Evolutionary conservation across 106 monocot genomes (phyloP).

Genomic region (Xerophyta viscosa): DNA sequence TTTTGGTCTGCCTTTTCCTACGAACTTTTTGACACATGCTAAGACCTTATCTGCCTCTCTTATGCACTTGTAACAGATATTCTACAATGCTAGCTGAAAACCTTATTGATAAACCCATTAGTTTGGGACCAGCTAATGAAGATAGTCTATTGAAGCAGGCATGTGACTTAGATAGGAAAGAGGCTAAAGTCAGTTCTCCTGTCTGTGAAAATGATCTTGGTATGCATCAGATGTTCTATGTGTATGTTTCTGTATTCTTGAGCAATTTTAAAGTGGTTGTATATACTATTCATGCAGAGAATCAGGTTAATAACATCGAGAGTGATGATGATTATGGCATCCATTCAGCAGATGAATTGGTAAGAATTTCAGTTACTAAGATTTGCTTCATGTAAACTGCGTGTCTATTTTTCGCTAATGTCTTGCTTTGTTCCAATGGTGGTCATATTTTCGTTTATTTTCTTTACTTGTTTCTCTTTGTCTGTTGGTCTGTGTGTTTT

Average conservation of each 20-base stretch:
- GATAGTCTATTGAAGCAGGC: constrained; percentile 13
- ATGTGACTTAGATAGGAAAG: constrained; percentile 20
- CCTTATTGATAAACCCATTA: constrained; percentile 50
- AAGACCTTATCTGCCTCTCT: not conserved
- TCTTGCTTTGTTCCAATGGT: too few species aligned
- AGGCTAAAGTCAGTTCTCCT: constrained; percentile 3
- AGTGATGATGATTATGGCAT: constrained; percentile 52
- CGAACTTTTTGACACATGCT: too few species aligned
- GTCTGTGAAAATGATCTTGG: constrained; percentile 13
- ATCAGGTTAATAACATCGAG: constrained; percentile 28
- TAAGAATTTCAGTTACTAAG: constrained; percentile 21
- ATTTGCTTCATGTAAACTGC: too few species aligned
- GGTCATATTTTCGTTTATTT: too few species aligned
- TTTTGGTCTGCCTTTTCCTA: not conserved
- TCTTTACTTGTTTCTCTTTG: too few species aligned
- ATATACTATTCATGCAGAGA: constrained; percentile 23
- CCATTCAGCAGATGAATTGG: constrained; percentile 65
- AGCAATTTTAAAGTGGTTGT: not conserved
- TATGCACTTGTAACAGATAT: too few species aligned
- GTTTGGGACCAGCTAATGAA: constrained; percentile 5
- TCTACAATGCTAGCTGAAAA: constrained; percentile 98
- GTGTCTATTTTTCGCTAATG: too few species aligned
- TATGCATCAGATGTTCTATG: constrained; percentile 6
- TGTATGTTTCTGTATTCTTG: not conserved
- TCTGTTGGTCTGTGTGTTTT: too few species aligned